phyloP scores from a whole-genome alignment of 129 eudicot species.

The Tanacetum coccineum region DNA sequence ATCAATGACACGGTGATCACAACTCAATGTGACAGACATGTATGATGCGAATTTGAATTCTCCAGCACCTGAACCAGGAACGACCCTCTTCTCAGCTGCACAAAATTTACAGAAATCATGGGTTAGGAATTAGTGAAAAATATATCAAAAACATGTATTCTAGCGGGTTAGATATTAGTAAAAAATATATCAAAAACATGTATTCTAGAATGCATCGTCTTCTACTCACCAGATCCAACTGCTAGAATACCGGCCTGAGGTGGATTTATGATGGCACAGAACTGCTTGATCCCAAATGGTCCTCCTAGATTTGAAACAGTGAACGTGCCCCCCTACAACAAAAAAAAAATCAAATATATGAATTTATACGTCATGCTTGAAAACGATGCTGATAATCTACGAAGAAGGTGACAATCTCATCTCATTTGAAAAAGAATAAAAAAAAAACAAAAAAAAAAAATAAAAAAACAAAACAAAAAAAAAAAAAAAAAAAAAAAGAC shows the following conservation, averaged over 20 bases:
- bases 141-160: not conserved
- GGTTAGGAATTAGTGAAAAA: not conserved
- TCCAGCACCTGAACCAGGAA: too few species aligned
- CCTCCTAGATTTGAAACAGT: constrained; percentile 86
- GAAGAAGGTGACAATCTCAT: not conserved
- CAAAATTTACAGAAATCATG: constrained; percentile 1
- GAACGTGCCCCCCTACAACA: constrained; percentile 67
- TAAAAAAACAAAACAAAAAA: too few species aligned
- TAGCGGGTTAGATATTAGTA: not conserved
- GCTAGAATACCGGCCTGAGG: constrained; percentile 96
- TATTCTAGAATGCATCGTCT: constrained; percentile 2
- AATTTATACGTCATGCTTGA: not conserved
- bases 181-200: not conserved
- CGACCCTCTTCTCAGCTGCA: constrained; percentile 90
- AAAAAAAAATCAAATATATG: not conserved
- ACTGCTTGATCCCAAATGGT: constrained; percentile 88
- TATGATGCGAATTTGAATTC: too few species aligned
- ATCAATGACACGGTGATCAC: too few species aligned
- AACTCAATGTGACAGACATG: too few species aligned
- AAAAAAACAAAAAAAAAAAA: too few species aligned
- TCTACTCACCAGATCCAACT: constrained; percentile 76
- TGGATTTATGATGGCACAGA: constrained; percentile 95
- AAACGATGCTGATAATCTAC: not conserved
- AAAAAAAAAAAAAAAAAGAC: too few species aligned
- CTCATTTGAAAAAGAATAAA: too few species aligned